Percentiles rank a stretch among this genome's conserved stretches.
Evolutionary conservation across 2,329 filamentous ascomycete genomes (phyloP).

Genomic region (Phialophora chinensis): DNA sequence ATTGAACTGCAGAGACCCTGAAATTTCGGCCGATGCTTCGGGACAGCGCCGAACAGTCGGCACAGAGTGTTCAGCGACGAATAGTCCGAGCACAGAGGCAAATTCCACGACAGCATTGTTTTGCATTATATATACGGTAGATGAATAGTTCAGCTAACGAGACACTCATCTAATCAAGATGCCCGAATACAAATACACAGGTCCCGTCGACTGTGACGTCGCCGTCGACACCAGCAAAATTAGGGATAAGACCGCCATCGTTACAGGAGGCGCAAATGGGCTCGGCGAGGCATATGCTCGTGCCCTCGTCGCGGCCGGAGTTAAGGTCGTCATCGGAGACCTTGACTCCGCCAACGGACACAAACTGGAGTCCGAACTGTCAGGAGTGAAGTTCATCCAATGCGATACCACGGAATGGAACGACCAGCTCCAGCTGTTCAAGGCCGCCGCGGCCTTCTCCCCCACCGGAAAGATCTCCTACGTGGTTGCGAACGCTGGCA

Average conservation of each 20-base stretch:
- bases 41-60: not conserved
- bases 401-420: constrained; percentile 55
- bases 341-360: constrained; percentile 21
- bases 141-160: not conserved
- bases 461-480: constrained; percentile 52
- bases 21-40: not conserved
- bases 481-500: constrained; percentile 58
- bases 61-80: not conserved
- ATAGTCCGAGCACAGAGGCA: no score
- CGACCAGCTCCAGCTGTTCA: constrained; percentile 51
- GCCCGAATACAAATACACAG: not conserved
- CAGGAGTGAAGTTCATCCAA: constrained; percentile 44
- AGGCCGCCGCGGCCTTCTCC: constrained; percentile 47
- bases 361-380: constrained; percentile 22
- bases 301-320: constrained; percentile 47
- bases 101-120: no score
- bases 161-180: not conserved
- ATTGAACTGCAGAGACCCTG: not conserved
- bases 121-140: no score
- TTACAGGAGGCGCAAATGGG: not conserved
- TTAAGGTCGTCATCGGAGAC: constrained; percentile 51
- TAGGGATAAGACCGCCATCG: not conserved
- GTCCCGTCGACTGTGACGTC: not conserved
- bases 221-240: not conserved
- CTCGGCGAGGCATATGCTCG: constrained; percentile 4